Evolutionary conservation across 108 stramenopile genomes (phyloP).

Genomic region (Epipyxis sp.): DNA sequence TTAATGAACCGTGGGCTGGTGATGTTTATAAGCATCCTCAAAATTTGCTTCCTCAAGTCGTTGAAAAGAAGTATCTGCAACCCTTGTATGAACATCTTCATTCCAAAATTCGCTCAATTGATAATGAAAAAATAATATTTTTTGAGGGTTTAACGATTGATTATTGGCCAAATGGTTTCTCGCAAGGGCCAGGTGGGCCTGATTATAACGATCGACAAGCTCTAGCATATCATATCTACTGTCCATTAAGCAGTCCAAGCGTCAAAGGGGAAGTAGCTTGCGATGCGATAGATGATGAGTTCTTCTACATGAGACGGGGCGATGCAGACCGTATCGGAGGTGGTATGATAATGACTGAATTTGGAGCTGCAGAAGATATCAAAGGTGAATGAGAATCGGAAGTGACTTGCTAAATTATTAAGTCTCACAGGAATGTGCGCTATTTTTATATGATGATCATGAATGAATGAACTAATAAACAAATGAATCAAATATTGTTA

Average conservation of each 20-base stretch:
- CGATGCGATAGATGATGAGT: conserved; percentile 18
- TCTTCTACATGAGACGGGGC: not conserved
- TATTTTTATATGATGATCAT: too few species aligned
- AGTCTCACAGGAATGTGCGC: too few species aligned
- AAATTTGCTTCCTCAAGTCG: not conserved
- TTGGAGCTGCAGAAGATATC: conserved; percentile 27
- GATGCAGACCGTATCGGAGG: conserved; percentile 23
- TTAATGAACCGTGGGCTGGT: conserved; percentile 35
- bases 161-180: conserved; percentile 33
- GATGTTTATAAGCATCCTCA: conserved; percentile 6
- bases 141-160: conserved; percentile 36
- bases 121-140: conserved; percentile 39
- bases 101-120: conserved; percentile 26
- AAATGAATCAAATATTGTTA: too few species aligned
- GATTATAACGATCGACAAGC: conserved; percentile 32
- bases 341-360: conserved; percentile 42
- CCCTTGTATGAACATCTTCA: conserved; percentile 37
- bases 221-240: conserved; percentile 43
- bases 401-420: too few species aligned
- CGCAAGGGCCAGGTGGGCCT: not conserved
- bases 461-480: too few species aligned
- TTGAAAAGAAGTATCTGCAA: conserved; percentile 14
- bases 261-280: conserved; percentile 14
- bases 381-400: too few species aligned
- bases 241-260: conserved; percentile 9